A percentile compares a stretch with the other conserved stretches of the same genome.
These are phyloP conservation scores for Thozetella sp. DNA, from an alignment of 495 filamentous ascomycete species.

Conservation along the genomic window DNA sequence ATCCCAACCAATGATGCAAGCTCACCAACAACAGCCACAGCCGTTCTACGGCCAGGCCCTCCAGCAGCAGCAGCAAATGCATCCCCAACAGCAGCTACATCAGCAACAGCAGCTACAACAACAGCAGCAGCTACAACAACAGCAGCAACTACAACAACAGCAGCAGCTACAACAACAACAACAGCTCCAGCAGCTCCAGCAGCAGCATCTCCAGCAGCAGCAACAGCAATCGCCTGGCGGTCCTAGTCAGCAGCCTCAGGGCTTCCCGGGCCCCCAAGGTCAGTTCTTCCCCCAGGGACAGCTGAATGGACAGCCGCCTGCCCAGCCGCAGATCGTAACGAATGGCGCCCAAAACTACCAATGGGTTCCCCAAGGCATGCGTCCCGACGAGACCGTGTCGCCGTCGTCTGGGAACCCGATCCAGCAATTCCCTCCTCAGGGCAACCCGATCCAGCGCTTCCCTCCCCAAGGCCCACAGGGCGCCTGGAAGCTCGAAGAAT, in stretches of 20 bases:
- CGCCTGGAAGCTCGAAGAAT: conserved; percentile 46
- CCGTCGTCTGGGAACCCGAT: conserved; percentile 20
- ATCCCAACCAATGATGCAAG: conserved; percentile 1
- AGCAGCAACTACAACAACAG: conserved; percentile 4
- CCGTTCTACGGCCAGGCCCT: neutral
- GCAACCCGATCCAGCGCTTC: conserved; percentile 23
- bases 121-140: conserved; percentile 4
- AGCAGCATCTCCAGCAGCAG: conserved; percentile 6
- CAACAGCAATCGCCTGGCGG: conserved; percentile 5
- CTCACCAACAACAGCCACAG: conserved; percentile 2
- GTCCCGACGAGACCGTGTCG: conserved; percentile 10
- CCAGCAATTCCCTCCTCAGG: conserved; percentile 20
- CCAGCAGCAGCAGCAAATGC: conserved; percentile 3
- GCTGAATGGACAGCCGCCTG: neutral
- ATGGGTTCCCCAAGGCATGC: neutral
- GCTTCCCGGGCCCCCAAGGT: neutral
- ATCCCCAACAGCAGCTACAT: conserved; percentile 9
- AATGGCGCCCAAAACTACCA: neutral
- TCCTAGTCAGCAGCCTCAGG: neutral
- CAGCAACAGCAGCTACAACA: conserved; percentile 9
- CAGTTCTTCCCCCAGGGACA: neutral
- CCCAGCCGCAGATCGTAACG: neutral
- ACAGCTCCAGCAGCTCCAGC: conserved; percentile 4
- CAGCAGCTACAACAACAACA: conserved; percentile 10
- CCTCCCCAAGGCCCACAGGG: conserved; percentile 27